A percentile compares a stretch with the other conserved stretches of the same genome.
Conservation (phyloP, 371 early-diverging fungal species). For the Dinochytrium kinnereticum region DNA sequence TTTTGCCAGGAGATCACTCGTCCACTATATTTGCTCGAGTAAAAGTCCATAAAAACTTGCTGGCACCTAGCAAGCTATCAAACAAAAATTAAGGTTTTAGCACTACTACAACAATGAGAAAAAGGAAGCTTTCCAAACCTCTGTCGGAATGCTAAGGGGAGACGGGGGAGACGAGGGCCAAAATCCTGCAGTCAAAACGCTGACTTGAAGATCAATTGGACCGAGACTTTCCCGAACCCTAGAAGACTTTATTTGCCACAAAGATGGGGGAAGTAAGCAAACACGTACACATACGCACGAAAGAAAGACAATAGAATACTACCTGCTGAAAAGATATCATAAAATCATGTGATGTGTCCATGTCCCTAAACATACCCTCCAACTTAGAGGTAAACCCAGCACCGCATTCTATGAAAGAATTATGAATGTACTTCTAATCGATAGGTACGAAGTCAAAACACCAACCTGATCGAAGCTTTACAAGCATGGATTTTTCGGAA, state of each 20-base stretch:
- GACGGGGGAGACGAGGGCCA: constrained; percentile 89
- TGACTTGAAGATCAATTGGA: constrained; percentile 59
- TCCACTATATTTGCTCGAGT: constrained; percentile 75
- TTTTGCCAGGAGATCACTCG: constrained; percentile 86
- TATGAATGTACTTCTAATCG: background rate
- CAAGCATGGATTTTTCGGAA: constrained; percentile 81
- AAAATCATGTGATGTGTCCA: constrained; percentile 47
- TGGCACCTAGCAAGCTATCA: constrained; percentile 67
- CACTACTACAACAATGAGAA: background rate
- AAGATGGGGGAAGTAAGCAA: too few species aligned
- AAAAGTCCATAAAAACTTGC: constrained; percentile 75
- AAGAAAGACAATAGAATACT: too few species aligned
- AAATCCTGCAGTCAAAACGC: constrained; percentile 81
- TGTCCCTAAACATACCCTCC: constrained; percentile 77
- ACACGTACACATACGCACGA: too few species aligned
- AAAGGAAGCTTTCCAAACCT: constrained; percentile 52
- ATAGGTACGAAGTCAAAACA: background rate
- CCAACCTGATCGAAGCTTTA: constrained; percentile 76
- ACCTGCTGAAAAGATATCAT: constrained; percentile 40
- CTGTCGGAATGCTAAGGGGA: constrained; percentile 67
- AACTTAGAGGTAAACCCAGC: constrained; percentile 85
- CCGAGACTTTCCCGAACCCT: constrained; percentile 36
- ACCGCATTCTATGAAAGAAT: constrained; percentile 76
- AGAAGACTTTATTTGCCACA: too few species aligned
- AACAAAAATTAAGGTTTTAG: background rate